Base-by-base conservation (phyloP, 2,329 filamentous ascomycete genomes). In the Stagonosporopsis cucurbitacearum region DNA sequence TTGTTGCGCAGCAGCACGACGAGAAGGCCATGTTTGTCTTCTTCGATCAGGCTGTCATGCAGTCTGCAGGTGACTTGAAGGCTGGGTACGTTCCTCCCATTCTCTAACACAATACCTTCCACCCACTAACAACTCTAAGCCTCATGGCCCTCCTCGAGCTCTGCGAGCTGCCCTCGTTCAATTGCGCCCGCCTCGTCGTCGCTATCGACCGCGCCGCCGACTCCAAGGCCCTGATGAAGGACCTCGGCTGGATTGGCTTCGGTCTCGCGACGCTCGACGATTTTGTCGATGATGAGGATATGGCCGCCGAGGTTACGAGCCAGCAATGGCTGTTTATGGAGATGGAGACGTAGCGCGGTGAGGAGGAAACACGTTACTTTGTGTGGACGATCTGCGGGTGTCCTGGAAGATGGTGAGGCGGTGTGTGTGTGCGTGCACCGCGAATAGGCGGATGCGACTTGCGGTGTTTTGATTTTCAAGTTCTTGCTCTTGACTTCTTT, bases 201-300 rank as follows among this genome's bases (percentile, higher is more conserved):
- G 93, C 91, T 76, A 83, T 96, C 60, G 91, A 94, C 74, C 89
- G 92, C 61, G 58, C 81, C 41, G 85, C 88, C 60, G 82, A 85
- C 35, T 77, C 82, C 23, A 79, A 83, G 56, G 81, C 87, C 55
- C 81, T 94, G 65, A 86, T 89, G 69, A 91, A 89, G 75, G 93
- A 92, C 69, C 84, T 97, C 47, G 90, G 92, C 74, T 97, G 93
- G 93, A 93, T 96, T 62, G 93, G 93, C 51, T 96, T 96, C 72
- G 90, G 91, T 71, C 84, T 94, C 64, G 87, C 86, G 45, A 94
- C 90, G 22, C 82, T 97, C 39, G 88, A 92, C 65, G 84, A 86
- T 65, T 96, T 92, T 88, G 84, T 85, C 15, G 79, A 75, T 43
- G 78, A 77, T 42, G 85, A 90, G 60, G 54, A 67, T 22, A 40